Percentiles rank a stretch among this genome's conserved stretches.
Conservation (phyloP, 2,329 filamentous ascomycete genomes). For the Phaeosphaeria sp. region DNA sequence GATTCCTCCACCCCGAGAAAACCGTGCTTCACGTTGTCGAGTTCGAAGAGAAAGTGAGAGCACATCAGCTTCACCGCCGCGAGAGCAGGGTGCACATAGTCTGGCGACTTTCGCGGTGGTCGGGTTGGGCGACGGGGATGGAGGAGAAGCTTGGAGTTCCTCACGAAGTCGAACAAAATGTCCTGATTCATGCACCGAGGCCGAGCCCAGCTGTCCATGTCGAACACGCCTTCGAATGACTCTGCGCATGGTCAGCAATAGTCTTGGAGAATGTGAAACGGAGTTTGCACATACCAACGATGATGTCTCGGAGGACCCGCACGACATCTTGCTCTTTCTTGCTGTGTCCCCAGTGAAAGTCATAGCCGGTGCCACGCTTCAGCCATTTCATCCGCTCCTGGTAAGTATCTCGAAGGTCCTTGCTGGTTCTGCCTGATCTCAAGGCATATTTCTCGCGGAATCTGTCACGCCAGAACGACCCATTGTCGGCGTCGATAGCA, state of each 20-base stretch:
- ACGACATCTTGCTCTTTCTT: conserved; percentile 45
- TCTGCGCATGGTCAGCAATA: conserved; percentile 24
- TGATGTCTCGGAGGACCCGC: conserved; percentile 50
- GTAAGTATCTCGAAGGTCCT: conserved; percentile 47
- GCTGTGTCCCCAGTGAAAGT: conserved; percentile 27
- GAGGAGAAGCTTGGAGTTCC: conserved; percentile 34
- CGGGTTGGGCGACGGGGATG: conserved; percentile 29
- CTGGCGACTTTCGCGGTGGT: conserved; percentile 5
- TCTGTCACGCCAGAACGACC: conserved; percentile 56
- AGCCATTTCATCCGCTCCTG: conserved; percentile 34
- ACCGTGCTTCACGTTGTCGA: conserved; percentile 17
- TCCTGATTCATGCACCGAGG: conserved; percentile 45
- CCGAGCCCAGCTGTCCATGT: conserved; percentile 8
- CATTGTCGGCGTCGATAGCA: conserved; percentile 50
- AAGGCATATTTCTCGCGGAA: conserved; percentile 54
- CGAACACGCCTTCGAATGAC: conserved; percentile 25
- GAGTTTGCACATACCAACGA: conserved; percentile 49
- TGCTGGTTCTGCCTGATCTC: conserved; percentile 24
- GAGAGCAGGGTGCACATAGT: conserved; percentile 20
- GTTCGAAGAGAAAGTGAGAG: conserved; percentile 38
- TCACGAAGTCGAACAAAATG: conserved; percentile 39
- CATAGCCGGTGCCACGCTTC: conserved; percentile 18
- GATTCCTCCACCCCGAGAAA: conserved; percentile 52
- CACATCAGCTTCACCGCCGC: conserved; percentile 44
- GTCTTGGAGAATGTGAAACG: background rate